Evolutionary conservation across 2,329 filamentous ascomycete genomes (phyloP), one percentile per base, ranked within the genome.

Genomic region (Eutypa lata): DNA sequence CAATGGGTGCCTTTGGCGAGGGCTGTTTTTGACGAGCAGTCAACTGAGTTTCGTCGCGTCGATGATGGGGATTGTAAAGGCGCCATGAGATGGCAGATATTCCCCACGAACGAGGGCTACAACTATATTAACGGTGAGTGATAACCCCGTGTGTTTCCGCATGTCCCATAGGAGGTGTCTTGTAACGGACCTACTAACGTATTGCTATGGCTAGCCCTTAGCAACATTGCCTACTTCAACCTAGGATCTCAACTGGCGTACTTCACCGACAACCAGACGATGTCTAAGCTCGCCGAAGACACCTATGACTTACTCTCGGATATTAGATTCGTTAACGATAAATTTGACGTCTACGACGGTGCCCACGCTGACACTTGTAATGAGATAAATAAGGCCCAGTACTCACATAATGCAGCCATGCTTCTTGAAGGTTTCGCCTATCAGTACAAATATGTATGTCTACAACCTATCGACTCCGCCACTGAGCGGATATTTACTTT

Each of bases 1-100:
- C 74, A 77, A 44, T 89, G 85, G 85, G 70, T 86, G 7, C 74
- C 76, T 14, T 73, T 88, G 51, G 83, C 81, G 0, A 78, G 83
- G 59, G 81, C 78, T 2, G 82, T 86, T 0, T 88, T 86, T 62
- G 81, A 86, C 60, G 78, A 77, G 2, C 82, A 87, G 62, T 75
- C 75, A 2, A 59, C 61, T n/a, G 47, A 48, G 8, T 33, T 6
- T 8, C 57, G 62, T 22, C 85, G 82, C 74, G 78, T 86, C 56
- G 71, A 65, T 0, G 56, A 66, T 0, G 75, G 75, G 2, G 28
- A 54, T 11, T 89, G 86, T 63, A 72, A 71, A 38, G 84, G 84
- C 49, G 85, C 83, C 7, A 64, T 89, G 57, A 78, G 80, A 56
- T 89, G 86, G 86, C 84, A 88, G 69, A 80, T 88, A 42, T 85